phyloP scores from a whole-genome alignment of 179 eudicot genomes.

The Silene coronaria region DNA sequence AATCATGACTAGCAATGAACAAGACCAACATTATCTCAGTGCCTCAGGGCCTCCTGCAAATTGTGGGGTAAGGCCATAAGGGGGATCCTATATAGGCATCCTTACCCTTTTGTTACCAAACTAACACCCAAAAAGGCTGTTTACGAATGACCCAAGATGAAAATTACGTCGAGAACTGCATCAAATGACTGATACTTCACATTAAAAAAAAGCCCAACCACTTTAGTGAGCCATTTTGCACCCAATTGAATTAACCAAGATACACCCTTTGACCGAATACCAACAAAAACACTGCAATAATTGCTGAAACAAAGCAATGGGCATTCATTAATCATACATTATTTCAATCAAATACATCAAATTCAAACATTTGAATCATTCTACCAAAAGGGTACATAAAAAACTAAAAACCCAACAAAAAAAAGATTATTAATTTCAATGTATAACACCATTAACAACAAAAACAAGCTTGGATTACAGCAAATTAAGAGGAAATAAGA shows the following conservation, averaged over 20 bases:
- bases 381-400: neutral
- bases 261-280: neutral
- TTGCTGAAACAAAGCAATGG: neutral
- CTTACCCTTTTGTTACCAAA: neutral
- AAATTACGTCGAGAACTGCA: no score
- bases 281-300: neutral
- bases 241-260: neutral
- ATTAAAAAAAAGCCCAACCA: no score
- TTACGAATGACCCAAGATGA: neutral
- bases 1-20: no score
- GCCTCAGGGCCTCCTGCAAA: no score
- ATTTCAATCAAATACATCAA: neutral
- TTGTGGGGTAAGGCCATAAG: no score
- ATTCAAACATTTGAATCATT: neutral
- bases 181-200: no score
- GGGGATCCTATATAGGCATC: no score
- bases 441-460: neutral
- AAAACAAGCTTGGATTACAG: neutral
- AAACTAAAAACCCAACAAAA: neutral
- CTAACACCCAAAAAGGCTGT: neutral
- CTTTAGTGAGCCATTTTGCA: no score
- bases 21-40: no score
- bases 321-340: neutral
- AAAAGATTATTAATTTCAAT: neutral
- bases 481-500: neutral